Conservation (phyloP, 305 asterid species). For the Salvia sclarea region DNA sequence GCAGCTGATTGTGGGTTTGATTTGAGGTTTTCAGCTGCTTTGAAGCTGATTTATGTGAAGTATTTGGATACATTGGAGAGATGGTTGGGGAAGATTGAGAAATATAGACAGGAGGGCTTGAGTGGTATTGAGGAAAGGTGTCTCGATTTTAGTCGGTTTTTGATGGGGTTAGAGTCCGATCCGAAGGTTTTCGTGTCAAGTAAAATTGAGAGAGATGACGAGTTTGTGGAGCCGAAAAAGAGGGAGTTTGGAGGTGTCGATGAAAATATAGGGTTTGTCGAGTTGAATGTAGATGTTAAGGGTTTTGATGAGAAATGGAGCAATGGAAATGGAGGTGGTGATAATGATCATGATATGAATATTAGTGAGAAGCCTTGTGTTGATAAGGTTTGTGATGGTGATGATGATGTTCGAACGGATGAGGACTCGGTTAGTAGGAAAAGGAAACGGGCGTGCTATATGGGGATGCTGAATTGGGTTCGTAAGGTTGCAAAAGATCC, state of each 20-base stretch:
- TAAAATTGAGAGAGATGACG: constrained; percentile 41
- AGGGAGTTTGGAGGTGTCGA: constrained; percentile 28
- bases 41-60: constrained; percentile 63
- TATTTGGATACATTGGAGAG: constrained; percentile 49
- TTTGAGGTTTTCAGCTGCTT: constrained; percentile 36
- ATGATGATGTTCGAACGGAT: constrained; percentile 11
- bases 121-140: constrained; percentile 20
- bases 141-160: constrained; percentile 30
- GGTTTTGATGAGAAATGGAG: constrained; percentile 19
- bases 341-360: constrained; percentile 12
- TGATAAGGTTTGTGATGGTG: constrained; percentile 25
- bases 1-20: constrained; percentile 59
- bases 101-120: constrained; percentile 16
- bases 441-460: constrained; percentile 48
- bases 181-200: constrained; percentile 44
- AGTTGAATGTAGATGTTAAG: constrained; percentile 27
- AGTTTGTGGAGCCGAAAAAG: constrained; percentile 31
- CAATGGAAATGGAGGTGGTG: neutral
- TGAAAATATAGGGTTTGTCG: constrained; percentile 31
- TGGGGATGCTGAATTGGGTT: constrained; percentile 52
- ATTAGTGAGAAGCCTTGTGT: constrained; percentile 15
- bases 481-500: constrained; percentile 57
- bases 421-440: constrained; percentile 36
- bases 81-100: constrained; percentile 43
- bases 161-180: constrained; percentile 55